Evolutionary conservation across 2,329 filamentous ascomycete species (phyloP).

Genomic region (Alternaria burnsii): DNA sequence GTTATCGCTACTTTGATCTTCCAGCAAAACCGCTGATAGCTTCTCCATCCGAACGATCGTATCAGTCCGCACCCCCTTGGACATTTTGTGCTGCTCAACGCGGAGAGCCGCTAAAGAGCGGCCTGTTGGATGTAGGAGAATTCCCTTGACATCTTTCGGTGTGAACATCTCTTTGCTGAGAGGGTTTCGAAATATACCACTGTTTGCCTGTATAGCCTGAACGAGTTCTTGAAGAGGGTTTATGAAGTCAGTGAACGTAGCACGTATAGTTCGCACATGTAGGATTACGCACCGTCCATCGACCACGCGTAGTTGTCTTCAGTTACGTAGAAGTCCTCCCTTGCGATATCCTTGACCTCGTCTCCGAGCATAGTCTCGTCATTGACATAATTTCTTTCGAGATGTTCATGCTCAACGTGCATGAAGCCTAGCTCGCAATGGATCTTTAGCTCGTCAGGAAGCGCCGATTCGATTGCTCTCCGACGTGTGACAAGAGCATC

Average conservation of each 20-base stretch:
- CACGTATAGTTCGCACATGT: not conserved
- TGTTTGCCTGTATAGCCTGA: constrained; percentile 41
- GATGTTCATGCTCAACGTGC: constrained; percentile 48
- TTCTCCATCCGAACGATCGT: constrained; percentile 45
- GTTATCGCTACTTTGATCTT: constrained; percentile 38
- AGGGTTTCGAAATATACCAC: constrained; percentile 46
- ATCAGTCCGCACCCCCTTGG: constrained; percentile 41
- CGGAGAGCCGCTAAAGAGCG: constrained; percentile 39
- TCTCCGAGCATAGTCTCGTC: constrained; percentile 48
- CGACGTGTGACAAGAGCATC: constrained; percentile 41
- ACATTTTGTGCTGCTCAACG: constrained; percentile 44
- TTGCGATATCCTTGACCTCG: constrained; percentile 42
- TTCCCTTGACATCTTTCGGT: constrained; percentile 43
- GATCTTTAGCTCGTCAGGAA: constrained; percentile 38
- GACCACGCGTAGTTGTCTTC: constrained; percentile 53
- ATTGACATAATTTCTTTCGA: constrained; percentile 47
- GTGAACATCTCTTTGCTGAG: constrained; percentile 48
- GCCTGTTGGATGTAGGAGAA: constrained; percentile 38
- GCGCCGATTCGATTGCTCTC: constrained; percentile 29
- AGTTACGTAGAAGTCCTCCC: constrained; percentile 48
- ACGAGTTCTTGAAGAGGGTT: constrained; percentile 35
- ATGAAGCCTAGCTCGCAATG: constrained; percentile 44
- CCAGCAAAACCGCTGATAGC: constrained; percentile 35
- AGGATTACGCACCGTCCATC: not conserved
- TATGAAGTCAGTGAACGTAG: constrained; percentile 33